A percentile compares a stretch with the other conserved stretches of the same genome.
These are phyloP conservation scores for Luffa acutangula DNA, from an alignment of 306 rosid genomes.

Conservation along the genomic window DNA sequence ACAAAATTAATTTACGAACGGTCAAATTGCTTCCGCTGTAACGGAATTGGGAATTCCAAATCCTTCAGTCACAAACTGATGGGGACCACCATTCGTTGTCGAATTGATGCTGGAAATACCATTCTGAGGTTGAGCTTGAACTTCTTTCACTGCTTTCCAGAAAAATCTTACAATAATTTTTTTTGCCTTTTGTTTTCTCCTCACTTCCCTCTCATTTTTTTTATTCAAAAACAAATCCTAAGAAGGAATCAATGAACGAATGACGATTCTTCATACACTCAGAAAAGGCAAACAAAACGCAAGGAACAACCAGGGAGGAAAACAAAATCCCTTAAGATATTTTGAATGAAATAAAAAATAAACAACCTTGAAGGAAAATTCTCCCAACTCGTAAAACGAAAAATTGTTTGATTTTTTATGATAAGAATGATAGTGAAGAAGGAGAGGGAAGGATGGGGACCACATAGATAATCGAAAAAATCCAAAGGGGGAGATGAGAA, in stretches of 20 bases:
- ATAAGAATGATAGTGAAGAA: background rate
- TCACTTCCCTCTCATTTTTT: conserved; percentile 9
- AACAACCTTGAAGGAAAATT: background rate
- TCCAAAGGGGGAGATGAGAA: background rate
- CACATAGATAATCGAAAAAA: background rate
- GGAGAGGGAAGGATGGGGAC: conserved; percentile 7
- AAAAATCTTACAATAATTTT: background rate
- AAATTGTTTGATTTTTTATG: background rate
- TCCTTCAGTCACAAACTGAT: conserved; percentile 13
- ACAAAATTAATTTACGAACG: no score
- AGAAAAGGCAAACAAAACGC: background rate
- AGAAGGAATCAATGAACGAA: conserved; percentile 1
- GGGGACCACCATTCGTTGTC: conserved; percentile 16
- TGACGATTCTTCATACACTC: conserved; percentile 10
- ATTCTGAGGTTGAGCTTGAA: conserved; percentile 13
- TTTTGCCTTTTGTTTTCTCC: background rate
- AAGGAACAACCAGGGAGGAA: background rate
- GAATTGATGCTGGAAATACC: conserved; percentile 10
- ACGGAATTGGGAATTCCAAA: no score
- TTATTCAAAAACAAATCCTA: conserved; percentile 10
- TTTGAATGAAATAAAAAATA: background rate
- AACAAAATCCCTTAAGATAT: background rate
- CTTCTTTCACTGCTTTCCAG: background rate
- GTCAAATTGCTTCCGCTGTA: no score
- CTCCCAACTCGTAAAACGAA: conserved; percentile 2